Evolutionary conservation across 2,329 filamentous ascomycete species (phyloP).

Genomic region (Aureobasidium sp.): DNA sequence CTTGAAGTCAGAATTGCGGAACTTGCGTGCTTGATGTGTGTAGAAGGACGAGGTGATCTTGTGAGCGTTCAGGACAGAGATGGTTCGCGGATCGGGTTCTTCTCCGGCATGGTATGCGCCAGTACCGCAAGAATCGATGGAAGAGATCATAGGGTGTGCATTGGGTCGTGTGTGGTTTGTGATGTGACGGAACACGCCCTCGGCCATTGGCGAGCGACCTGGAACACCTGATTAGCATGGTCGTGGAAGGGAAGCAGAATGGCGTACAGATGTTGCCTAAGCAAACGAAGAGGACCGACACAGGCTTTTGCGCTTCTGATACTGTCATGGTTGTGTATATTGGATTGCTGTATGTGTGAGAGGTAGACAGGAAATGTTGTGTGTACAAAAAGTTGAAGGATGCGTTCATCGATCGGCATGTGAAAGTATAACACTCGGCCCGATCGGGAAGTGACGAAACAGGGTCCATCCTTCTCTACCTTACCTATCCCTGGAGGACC

Average conservation of each 20-base stretch:
- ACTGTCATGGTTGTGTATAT: not conserved
- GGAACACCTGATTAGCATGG: not conserved
- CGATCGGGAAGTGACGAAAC: not conserved
- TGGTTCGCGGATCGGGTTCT: constrained; percentile 69
- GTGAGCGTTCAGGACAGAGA: constrained; percentile 66
- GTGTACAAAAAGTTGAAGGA: not conserved
- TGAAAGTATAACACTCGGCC: not conserved
- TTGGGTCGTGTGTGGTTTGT: constrained; percentile 47
- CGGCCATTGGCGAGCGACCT: constrained; percentile 78
- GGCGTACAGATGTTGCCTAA: constrained; percentile 77
- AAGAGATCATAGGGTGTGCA: constrained; percentile 48
- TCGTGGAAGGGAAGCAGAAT: not conserved
- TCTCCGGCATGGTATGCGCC: constrained; percentile 71
- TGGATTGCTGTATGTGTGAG: too few species aligned
- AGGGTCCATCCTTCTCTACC: not conserved
- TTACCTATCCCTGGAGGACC: too few species aligned
- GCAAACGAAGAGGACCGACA: constrained; percentile 89
- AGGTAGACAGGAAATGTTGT: not conserved
- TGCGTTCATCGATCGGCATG: constrained; percentile 6
- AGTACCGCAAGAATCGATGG: constrained; percentile 85
- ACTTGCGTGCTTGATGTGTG: constrained; percentile 67
- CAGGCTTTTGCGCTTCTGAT: constrained; percentile 22
- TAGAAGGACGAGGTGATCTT: constrained; percentile 62
- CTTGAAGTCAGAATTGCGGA: constrained; percentile 64
- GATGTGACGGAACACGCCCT: constrained; percentile 79